Base-by-base conservation (phyloP, 371 early-diverging fungal species). In the Mortierella sp. region DNA sequence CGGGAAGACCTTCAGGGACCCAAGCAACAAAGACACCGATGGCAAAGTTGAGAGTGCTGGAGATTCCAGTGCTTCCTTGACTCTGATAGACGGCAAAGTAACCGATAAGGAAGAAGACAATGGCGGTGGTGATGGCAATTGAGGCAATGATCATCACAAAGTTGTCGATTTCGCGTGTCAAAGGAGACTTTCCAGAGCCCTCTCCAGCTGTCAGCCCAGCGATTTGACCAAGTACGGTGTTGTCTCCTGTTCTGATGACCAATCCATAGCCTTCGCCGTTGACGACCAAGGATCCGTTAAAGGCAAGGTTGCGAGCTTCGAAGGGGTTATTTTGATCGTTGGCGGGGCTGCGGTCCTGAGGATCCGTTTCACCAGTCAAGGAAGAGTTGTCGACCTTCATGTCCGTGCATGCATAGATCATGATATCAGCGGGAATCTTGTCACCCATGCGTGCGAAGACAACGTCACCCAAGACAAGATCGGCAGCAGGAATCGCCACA, bases 301-400 rank as follows among this genome's bases (percentile, higher is more conserved):
- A 97, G 0, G 85, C 87, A 47, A 97, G 76, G 69, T 98, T 97
- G 47, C 88, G 88, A 2, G 98, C 96, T 59, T 98, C 96, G 48
- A 97, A 87, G 14, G 95, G 93, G 73, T 88, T 95, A 67, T 85
- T 78, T 46, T 85, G 80, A 0, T 81, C 82, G 69, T 90, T 92
- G 21, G 49, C 58, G 0, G 80, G 59, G 2, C 47, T 68, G 44
- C 96, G 91, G 74, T 90, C 89, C 78, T 95, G 97, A 14, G 97
- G 96, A 47, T 96, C 98, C 0, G 95, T 85, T 79, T 98, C 97
- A 57, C 98, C 98, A 2, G 97, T 98, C 45, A 98, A 78, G n/a
- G 94, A 94, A 10, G 97, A 96, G 85, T 96, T 96, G 83, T 98
- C 97, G 40, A 97, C 96, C 79, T 97, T 95, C 63, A 97, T 80